These are phyloP conservation scores for Termitomyces sp. DNA, from an alignment of 768 basidiomycete species.

Conservation along the genomic window DNA sequence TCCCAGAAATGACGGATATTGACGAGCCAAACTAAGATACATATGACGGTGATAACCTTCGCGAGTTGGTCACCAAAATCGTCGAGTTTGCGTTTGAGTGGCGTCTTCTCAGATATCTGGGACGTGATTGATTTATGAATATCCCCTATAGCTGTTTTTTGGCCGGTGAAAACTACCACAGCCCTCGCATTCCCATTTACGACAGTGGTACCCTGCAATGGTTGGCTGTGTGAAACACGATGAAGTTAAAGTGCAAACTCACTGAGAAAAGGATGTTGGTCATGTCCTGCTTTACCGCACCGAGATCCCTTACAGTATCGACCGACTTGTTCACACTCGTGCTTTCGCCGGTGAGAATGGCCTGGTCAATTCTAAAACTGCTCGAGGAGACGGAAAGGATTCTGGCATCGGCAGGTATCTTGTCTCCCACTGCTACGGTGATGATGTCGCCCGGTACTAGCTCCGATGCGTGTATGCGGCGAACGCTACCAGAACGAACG, in stretches of 20 bases:
- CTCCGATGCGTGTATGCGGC: slow-evolving; percentile 77
- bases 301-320: slow-evolving; percentile 59
- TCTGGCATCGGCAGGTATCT: slow-evolving; percentile 92
- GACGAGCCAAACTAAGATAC: slow-evolving; percentile 96
- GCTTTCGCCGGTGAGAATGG: slow-evolving; percentile 94
- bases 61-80: slow-evolving; percentile 98
- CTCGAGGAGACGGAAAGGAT: slow-evolving; percentile 86
- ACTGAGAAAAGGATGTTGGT: slow-evolving; percentile 94
- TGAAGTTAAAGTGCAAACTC: slow-evolving; percentile 18
- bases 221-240: not conserved
- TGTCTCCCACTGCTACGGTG: slow-evolving; percentile 88
- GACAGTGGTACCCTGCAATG: slow-evolving; percentile 81
- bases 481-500: slow-evolving; percentile 62
- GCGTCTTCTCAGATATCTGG: slow-evolving; percentile 94
- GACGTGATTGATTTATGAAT: slow-evolving; percentile 95
- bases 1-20: slow-evolving; percentile 97
- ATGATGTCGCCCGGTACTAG: slow-evolving; percentile 96
- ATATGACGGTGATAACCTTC: slow-evolving; percentile 96
- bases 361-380: slow-evolving; percentile 93
- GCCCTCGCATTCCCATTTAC: slow-evolving; percentile 90
- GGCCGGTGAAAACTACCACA: slow-evolving; percentile 82
- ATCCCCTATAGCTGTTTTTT: slow-evolving; percentile 88
- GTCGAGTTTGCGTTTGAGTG: slow-evolving; percentile 93
- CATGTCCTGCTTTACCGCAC: slow-evolving; percentile 98
- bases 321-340: slow-evolving; percentile 79